Base-by-base conservation (phyloP, 345 rosid species). In the Mallotus nudiflorus region DNA sequence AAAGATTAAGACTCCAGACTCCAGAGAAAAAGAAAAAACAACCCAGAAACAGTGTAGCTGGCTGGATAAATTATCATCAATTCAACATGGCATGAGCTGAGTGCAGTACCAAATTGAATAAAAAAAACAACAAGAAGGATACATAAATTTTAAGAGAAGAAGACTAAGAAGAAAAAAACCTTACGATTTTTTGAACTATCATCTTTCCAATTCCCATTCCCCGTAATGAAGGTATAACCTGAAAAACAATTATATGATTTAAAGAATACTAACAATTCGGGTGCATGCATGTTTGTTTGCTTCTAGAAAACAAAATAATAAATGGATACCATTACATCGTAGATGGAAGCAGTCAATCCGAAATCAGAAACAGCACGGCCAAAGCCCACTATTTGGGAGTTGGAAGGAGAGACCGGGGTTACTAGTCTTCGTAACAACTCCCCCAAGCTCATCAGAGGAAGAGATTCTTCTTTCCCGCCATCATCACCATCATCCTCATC, bases 361-460 rank as follows among this genome's bases (percentile, higher is more conserved):
- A 66, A 11, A 75, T 94, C 97, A 70, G 97, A 89, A 75, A 91
- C 89, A 4, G 91, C 97, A 44, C 96, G 87, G 40, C 96, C 96
- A 42, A 94, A 88, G 28, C 95, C 98, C 62, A 94, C 93, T 51
- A 91, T 81, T 75, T 73, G 44, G 22, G 88, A 88, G 55, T 77
- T 75, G 35, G 78, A 74, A 66, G 97, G 96, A 39, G 70, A 82
- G 42, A 83, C 82, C 14, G 87, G 89, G 73, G 74, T 16, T 60
- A 79, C 62, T 66, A n/a, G n/a, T n/a, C 73, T 79, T 60, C 67
- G 82, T 73, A 89, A 64, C 62, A 89, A 60, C 52, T 69, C 80
- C 52, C 84, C 68, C 9, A 81, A 60, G 63, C 85, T 81, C 69
- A 31, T 53, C 51, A n/a, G 71, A 46, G 75, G 59, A 56, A 51